These are phyloP conservation scores for Fagopyrum homotropicum DNA, from an alignment of 148 eudicot genomes.

Conservation along the genomic window DNA sequence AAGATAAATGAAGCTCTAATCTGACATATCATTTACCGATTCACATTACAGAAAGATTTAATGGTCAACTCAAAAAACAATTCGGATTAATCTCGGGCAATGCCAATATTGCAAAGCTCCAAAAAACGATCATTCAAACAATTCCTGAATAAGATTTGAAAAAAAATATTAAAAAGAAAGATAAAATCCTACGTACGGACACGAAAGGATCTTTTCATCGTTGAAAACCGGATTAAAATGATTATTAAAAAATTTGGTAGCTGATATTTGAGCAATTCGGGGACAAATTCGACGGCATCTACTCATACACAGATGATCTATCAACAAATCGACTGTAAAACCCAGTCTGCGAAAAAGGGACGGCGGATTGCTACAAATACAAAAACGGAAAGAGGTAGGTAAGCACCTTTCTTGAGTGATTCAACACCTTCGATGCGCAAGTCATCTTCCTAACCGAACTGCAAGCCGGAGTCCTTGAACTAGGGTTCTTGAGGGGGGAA, in stretches of 20 bases:
- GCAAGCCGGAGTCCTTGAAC: not conserved
- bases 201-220: not conserved
- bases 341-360: not conserved
- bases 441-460: conserved; percentile 19
- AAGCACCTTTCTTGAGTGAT: conserved; percentile 40
- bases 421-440: conserved; percentile 28
- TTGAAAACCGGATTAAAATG: not conserved
- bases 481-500: conserved; percentile 2
- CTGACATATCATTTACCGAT: not conserved
- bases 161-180: not conserved
- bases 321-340: not conserved
- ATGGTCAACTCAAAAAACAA: not conserved
- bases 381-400: not conserved
- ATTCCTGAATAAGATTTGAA: not conserved
- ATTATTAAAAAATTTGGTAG: not conserved
- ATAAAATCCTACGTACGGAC: not conserved
- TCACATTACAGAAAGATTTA: not conserved
- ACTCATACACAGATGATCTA: not conserved
- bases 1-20: not conserved
- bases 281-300: not conserved
- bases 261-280: not conserved
- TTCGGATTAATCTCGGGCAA: not conserved
- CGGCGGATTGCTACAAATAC: not conserved
- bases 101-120: not conserved
- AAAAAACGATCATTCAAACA: not conserved